Percentiles rank a stretch among this genome's conserved stretches.
Evolutionary conservation across 192 early-diverging fungal genomes (phyloP).

Genomic region (Mycoemilia scoparia): DNA sequence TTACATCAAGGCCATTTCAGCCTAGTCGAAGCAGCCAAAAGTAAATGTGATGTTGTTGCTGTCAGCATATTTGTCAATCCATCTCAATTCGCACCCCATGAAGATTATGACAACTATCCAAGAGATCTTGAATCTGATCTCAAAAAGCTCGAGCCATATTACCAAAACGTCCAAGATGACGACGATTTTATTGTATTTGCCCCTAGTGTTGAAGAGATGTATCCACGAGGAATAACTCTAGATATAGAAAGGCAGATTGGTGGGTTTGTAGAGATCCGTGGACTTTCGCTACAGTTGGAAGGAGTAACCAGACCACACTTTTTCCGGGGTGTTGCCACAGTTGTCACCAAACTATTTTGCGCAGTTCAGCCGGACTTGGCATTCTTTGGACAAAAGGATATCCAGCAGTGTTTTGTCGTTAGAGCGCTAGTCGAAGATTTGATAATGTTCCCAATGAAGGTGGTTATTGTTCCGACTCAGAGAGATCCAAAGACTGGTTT

Average conservation of each 20-base stretch:
- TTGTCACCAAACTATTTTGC: constrained; percentile 87
- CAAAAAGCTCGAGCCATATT: constrained; percentile 31
- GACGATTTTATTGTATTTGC: constrained; percentile 26
- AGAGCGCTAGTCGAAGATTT: constrained; percentile 70
- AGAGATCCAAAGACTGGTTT: constrained; percentile 61
- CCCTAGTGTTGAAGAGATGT: constrained; percentile 73
- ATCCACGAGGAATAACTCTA: constrained; percentile 76
- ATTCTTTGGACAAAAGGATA: constrained; percentile 95
- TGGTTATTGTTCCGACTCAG: constrained; percentile 54
- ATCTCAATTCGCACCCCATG: constrained; percentile 93
- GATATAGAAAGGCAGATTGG: constrained; percentile 62
- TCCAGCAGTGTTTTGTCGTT: constrained; percentile 78
- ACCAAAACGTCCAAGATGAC: not conserved
- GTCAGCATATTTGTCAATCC: constrained; percentile 95
- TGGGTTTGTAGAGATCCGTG: constrained; percentile 82
- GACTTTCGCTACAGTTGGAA: constrained; percentile 82
- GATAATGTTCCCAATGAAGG: constrained; percentile 48
- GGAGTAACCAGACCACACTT: constrained; percentile 82
- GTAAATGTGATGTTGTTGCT: constrained; percentile 47
- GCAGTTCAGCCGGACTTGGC: constrained; percentile 63
- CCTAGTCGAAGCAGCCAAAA: constrained; percentile 38
- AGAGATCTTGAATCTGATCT: constrained; percentile 66
- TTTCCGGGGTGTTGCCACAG: constrained; percentile 92
- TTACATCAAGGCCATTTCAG: constrained; percentile 77
- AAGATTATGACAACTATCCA: constrained; percentile 83